These are phyloP conservation scores for Colletotrichum gloeosporioides DNA, from an alignment of 2,329 filamentous ascomycete species.

Conservation along the genomic window DNA sequence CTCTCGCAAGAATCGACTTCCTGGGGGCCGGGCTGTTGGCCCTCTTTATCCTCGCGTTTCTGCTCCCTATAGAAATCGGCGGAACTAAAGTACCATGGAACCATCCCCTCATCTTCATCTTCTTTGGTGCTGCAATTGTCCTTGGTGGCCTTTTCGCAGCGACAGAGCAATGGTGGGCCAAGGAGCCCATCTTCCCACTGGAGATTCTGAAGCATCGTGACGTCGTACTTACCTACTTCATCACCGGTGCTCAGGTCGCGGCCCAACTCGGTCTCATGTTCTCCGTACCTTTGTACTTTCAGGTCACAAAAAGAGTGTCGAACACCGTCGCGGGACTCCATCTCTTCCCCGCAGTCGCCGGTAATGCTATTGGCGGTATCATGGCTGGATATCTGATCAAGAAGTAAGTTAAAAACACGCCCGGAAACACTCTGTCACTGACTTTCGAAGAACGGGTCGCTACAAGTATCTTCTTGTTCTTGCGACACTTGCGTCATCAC, in stretches of 20 bases:
- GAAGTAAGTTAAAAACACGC: slow-evolving; percentile 29
- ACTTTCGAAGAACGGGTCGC: slow-evolving; percentile 53
- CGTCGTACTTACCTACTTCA: slow-evolving; percentile 57
- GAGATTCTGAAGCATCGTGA: slow-evolving; percentile 56
- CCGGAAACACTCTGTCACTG: background rate
- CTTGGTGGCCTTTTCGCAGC: slow-evolving; percentile 11
- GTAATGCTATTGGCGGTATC: slow-evolving; percentile 70
- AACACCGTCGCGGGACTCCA: slow-evolving; percentile 65
- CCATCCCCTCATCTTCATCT: slow-evolving; percentile 49
- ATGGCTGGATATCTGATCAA: slow-evolving; percentile 63
- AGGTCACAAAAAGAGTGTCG: slow-evolving; percentile 62
- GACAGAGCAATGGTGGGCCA: slow-evolving; percentile 35
- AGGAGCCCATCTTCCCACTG: slow-evolving; percentile 65
- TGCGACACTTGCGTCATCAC: slow-evolving; percentile 52
- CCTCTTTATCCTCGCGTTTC: slow-evolving; percentile 60
- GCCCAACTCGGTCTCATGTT: slow-evolving; percentile 64
- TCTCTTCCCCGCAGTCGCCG: slow-evolving; percentile 70
- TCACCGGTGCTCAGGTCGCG: slow-evolving; percentile 56
- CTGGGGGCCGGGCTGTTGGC: slow-evolving; percentile 62
- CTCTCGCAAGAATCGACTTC: slow-evolving; percentile 56
- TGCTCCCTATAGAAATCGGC: slow-evolving; percentile 59
- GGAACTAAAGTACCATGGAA: slow-evolving; percentile 61
- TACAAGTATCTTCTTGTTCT: slow-evolving; percentile 62
- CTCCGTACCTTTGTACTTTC: slow-evolving; percentile 72
- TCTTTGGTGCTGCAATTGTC: slow-evolving; percentile 34